A percentile compares a stretch with the other conserved stretches of the same genome.
phyloP scores from a whole-genome alignment of 2,329 filamentous ascomycete genomes.

The Diaporthe ampelina region DNA sequence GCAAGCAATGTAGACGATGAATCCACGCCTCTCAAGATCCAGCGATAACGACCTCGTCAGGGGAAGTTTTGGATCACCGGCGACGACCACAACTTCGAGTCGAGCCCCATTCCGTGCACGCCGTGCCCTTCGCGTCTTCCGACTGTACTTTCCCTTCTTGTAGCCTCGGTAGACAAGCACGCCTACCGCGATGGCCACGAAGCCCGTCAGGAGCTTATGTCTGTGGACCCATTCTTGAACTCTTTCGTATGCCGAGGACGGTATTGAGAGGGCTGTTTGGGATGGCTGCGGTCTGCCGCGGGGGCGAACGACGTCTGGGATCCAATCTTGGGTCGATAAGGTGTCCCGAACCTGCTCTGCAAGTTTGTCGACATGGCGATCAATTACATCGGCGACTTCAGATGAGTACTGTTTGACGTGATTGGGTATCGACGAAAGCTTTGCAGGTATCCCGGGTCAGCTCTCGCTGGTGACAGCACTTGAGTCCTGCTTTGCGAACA shows the following conservation, averaged over 20 bases:
- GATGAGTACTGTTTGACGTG: slow-evolving; percentile 79
- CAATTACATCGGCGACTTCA: slow-evolving; percentile 83
- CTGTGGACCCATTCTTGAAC: slow-evolving; percentile 78
- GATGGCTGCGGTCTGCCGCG: slow-evolving; percentile 63
- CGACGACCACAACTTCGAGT: slow-evolving; percentile 88
- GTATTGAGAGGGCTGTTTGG: slow-evolving; percentile 50
- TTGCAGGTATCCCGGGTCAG: slow-evolving; percentile 24
- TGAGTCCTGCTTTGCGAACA: not conserved
- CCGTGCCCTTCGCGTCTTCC: slow-evolving; percentile 80
- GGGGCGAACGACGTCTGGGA: slow-evolving; percentile 78
- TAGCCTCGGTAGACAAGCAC: slow-evolving; percentile 71
- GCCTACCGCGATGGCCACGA: slow-evolving; percentile 78
- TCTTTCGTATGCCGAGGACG: slow-evolving; percentile 60
- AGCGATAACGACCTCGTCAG: slow-evolving; percentile 86
- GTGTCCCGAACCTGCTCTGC: slow-evolving; percentile 79
- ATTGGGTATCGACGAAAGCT: slow-evolving; percentile 68
- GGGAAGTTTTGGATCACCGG: slow-evolving; percentile 87
- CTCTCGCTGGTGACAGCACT: not conserved
- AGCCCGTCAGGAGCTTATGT: slow-evolving; percentile 81
- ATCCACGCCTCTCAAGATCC: slow-evolving; percentile 91
- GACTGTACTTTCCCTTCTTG: slow-evolving; percentile 67
- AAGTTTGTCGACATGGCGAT: slow-evolving; percentile 83
- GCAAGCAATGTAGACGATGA: slow-evolving; percentile 93
- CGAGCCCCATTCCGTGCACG: slow-evolving; percentile 86
- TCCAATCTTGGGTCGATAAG: slow-evolving; percentile 77